phyloP scores from a whole-genome alignment of 352 stramenopile species.

The Phytopythium litorale region DNA sequence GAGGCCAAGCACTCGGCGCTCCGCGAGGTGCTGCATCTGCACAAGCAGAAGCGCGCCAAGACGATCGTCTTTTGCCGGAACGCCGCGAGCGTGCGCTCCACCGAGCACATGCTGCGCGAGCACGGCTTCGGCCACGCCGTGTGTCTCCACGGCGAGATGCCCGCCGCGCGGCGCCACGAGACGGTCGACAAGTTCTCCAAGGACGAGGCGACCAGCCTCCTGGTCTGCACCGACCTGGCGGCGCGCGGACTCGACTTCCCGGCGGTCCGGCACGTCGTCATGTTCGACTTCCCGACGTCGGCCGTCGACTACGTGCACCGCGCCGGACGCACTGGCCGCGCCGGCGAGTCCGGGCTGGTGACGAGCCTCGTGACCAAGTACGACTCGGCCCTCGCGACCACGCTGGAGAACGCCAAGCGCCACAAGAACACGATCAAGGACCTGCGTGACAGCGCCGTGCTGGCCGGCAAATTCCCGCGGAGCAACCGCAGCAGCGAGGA shows the following conservation, averaged over 20 bases:
- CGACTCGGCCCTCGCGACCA: conserved; percentile 57
- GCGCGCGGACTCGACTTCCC: conserved; percentile 91
- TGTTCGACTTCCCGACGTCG: conserved; percentile 92
- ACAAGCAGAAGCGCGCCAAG: conserved; percentile 37
- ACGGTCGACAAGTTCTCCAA: conserved; percentile 52
- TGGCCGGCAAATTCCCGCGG: neutral
- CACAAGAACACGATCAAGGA: conserved; percentile 54
- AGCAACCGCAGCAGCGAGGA: conserved; percentile 8
- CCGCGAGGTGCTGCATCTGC: conserved; percentile 46
- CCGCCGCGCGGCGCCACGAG: conserved; percentile 41
- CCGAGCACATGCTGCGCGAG: conserved; percentile 81
- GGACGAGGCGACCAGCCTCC: conserved; percentile 46
- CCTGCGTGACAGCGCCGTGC: conserved; percentile 25
- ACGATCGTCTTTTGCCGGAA: conserved; percentile 80
- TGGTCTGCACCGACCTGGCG: conserved; percentile 93
- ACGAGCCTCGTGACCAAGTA: conserved; percentile 77
- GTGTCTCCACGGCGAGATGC: conserved; percentile 81
- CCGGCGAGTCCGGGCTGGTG: conserved; percentile 52
- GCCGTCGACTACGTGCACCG: conserved; percentile 94
- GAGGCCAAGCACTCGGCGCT: conserved; percentile 71
- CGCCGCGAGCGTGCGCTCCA: conserved; percentile 64
- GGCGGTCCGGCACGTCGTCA: conserved; percentile 88
- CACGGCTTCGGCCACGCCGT: conserved; percentile 49
- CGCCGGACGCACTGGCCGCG: conserved; percentile 63
- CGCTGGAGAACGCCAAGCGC: conserved; percentile 61